Percentiles rank a stretch among this genome's conserved stretches.
These are phyloP conservation scores for Quercus glauca DNA, from an alignment of 306 rosid genomes.

Conservation along the genomic window DNA sequence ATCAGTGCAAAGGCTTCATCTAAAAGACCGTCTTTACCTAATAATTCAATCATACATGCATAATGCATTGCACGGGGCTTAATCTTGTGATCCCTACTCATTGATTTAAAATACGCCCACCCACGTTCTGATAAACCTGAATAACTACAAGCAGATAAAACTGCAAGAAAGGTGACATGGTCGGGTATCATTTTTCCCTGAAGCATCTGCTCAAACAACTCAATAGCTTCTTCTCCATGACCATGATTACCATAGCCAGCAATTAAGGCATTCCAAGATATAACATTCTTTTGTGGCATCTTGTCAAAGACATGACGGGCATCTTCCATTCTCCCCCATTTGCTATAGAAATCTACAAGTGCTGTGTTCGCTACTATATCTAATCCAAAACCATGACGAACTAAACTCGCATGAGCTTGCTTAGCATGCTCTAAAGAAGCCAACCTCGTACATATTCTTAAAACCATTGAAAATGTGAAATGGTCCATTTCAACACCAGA, in stretches of 20 bases:
- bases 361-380: constrained; percentile 78
- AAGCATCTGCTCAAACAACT: constrained; percentile 76
- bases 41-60: constrained; percentile 82
- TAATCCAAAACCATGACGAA: constrained; percentile 74
- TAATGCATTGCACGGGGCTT: constrained; percentile 93
- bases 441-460: constrained; percentile 76
- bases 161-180: constrained; percentile 86
- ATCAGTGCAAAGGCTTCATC: constrained; percentile 72
- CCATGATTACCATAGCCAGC: constrained; percentile 88
- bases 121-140: constrained; percentile 75
- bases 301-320: constrained; percentile 73
- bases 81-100: constrained; percentile 64
- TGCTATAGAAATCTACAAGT: constrained; percentile 86
- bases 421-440: constrained; percentile 77
- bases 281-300: constrained; percentile 62
- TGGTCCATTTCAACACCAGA: constrained; percentile 69
- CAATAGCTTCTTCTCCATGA: constrained; percentile 66
- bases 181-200: constrained; percentile 57
- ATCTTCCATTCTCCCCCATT: constrained; percentile 87
- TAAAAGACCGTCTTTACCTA: constrained; percentile 72
- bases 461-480: constrained; percentile 69
- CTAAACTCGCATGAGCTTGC: constrained; percentile 83
- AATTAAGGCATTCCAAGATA: constrained; percentile 89
- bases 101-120: constrained; percentile 70
- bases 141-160: constrained; percentile 78